Conservation (phyloP, 2,329 filamentous ascomycete species). For the Phaeosphaeriaceae sp. region DNA sequence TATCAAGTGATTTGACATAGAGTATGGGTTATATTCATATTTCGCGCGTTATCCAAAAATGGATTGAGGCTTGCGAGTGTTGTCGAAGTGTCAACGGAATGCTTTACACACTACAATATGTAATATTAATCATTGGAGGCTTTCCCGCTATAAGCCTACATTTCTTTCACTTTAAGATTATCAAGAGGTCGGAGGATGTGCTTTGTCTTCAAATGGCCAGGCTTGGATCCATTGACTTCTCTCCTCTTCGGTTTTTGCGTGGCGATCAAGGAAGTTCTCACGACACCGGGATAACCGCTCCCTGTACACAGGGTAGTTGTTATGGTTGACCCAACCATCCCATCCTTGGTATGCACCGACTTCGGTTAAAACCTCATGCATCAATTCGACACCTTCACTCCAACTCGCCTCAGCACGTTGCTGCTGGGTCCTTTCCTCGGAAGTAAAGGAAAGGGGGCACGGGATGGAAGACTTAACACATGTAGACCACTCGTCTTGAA, state of each 20-base stretch:
- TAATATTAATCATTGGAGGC: too few species aligned
- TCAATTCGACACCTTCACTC: conserved; percentile 27
- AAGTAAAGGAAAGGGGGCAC: conserved; percentile 24
- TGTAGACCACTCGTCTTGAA: conserved; percentile 23
- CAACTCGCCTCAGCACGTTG: conserved; percentile 22
- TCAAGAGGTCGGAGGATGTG: conserved; percentile 1
- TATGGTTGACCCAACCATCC: conserved; percentile 31
- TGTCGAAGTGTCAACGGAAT: too few species aligned
- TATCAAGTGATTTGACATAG: too few species aligned
- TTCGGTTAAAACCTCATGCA: conserved; percentile 23
- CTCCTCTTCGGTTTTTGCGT: conserved; percentile 25
- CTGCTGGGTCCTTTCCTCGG: conserved; percentile 24
- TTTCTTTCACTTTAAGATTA: not conserved
- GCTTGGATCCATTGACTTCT: conserved; percentile 22
- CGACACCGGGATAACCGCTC: conserved; percentile 22
- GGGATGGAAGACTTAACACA: conserved; percentile 13
- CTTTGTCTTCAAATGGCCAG: conserved; percentile 23
- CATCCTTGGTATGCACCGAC: conserved; percentile 29
- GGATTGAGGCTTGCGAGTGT: too few species aligned
- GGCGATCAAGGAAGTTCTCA: conserved; percentile 26
- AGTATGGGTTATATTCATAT: too few species aligned
- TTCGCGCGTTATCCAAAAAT: too few species aligned
- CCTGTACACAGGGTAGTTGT: conserved; percentile 26
- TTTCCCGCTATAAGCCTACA: not conserved
- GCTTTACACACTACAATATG: too few species aligned